Conservation (phyloP, 176 grass and related monocot species). For the Poa pratensis region DNA sequence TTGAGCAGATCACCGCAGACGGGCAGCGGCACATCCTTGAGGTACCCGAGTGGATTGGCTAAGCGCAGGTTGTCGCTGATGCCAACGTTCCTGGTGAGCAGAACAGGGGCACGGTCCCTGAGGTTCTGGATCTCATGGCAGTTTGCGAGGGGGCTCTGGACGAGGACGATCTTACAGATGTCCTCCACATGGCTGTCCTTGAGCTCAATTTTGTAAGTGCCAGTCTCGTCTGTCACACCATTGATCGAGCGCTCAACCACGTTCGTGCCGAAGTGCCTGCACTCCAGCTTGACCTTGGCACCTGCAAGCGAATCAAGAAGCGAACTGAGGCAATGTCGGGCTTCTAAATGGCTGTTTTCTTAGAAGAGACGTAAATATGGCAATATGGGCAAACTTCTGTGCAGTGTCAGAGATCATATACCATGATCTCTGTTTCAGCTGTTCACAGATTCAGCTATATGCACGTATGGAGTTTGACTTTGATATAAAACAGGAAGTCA, state of each 20-base stretch:
- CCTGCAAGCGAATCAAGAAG: slow-evolving; percentile 40
- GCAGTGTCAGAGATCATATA: neutral
- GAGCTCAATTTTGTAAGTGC: slow-evolving; percentile 72
- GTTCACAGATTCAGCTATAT: neutral
- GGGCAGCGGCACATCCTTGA: slow-evolving; percentile 63
- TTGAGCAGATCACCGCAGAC: slow-evolving; percentile 59
- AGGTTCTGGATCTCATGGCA: slow-evolving; percentile 35
- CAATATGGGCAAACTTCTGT: neutral
- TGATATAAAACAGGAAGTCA: neutral
- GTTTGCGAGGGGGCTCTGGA: slow-evolving; percentile 54
- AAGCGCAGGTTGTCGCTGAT: slow-evolving; percentile 46
- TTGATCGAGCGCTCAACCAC: slow-evolving; percentile 45
- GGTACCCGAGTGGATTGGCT: slow-evolving; percentile 73
- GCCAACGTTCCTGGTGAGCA: slow-evolving; percentile 50
- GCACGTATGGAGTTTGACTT: neutral
- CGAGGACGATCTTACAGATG: slow-evolving; percentile 71
- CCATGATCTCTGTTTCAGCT: neutral
- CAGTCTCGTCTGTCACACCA: slow-evolving; percentile 52
- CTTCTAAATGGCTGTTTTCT: neutral
- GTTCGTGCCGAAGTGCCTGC: slow-evolving; percentile 54
- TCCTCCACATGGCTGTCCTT: slow-evolving; percentile 68
- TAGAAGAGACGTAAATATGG: neutral
- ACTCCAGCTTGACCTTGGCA: slow-evolving; percentile 85
- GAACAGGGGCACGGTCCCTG: slow-evolving; percentile 54
- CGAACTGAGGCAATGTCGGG: neutral